phyloP scores from a whole-genome alignment of 1,284 basidiomycete species.

The Rhodofomes roseus region DNA sequence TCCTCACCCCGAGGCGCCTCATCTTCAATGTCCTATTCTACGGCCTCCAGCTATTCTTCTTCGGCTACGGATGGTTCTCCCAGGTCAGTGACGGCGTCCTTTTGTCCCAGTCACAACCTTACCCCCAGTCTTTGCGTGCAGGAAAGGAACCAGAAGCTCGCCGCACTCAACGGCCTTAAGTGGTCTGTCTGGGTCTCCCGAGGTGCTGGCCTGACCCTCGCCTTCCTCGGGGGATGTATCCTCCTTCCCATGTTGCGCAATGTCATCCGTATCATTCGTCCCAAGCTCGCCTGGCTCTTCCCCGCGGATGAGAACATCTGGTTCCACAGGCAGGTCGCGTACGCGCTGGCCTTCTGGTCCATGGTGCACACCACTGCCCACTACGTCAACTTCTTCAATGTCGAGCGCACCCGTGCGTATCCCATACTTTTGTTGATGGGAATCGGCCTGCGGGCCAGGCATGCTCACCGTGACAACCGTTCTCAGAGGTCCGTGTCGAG shows the following conservation, averaged over 20 bases:
- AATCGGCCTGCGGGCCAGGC: neutral
- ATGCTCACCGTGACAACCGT: slow-evolving; percentile 2
- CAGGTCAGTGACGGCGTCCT: slow-evolving; percentile 45
- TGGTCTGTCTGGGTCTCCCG: slow-evolving; percentile 86
- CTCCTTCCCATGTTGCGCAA: slow-evolving; percentile 85
- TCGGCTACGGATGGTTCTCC: slow-evolving; percentile 77
- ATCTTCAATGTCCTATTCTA: slow-evolving; percentile 77
- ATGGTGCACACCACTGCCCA: slow-evolving; percentile 88
- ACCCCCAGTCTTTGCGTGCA: slow-evolving; percentile 26
- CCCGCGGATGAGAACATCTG: slow-evolving; percentile 89
- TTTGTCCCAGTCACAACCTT: neutral
- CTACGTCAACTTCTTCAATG: slow-evolving; percentile 89
- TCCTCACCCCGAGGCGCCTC: slow-evolving; percentile 58
- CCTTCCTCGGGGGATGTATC: slow-evolving; percentile 79
- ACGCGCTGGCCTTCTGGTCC: slow-evolving; percentile 84
- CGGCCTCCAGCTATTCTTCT: slow-evolving; percentile 64
- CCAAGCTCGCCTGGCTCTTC: slow-evolving; percentile 72
- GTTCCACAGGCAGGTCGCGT: slow-evolving; percentile 91
- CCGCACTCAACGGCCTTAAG: slow-evolving; percentile 70
- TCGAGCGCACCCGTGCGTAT: slow-evolving; percentile 70
- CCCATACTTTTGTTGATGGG: neutral
- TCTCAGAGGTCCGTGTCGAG: slow-evolving; percentile 73
- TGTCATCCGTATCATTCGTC: slow-evolving; percentile 75
- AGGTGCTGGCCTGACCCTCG: slow-evolving; percentile 83
- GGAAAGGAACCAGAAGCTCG: slow-evolving; percentile 58